Evolutionary conservation across 768 basidiomycete species (phyloP).

Genomic region (Mycena belliarum): DNA sequence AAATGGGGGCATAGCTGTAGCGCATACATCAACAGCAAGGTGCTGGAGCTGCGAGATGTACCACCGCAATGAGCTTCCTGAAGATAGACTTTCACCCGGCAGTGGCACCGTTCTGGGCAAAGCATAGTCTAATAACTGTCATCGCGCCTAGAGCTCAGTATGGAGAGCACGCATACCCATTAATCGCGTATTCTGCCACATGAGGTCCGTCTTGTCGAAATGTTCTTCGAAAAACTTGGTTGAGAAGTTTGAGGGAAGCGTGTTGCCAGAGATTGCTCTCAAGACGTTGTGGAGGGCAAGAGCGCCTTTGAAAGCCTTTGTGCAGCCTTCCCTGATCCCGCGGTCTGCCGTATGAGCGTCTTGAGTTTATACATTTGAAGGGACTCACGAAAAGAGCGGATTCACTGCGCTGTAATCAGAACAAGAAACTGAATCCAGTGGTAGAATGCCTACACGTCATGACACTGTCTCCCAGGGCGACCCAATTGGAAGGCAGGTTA

Average conservation of each 20-base stretch:
- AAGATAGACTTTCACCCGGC: constrained; percentile 13
- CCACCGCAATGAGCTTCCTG: constrained; percentile 7
- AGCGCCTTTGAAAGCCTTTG: constrained; percentile 11
- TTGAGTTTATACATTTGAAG: not conserved
- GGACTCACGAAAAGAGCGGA: constrained; percentile 15
- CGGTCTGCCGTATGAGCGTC: too few species aligned
- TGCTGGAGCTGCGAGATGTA: constrained; percentile 15
- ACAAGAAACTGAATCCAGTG: not conserved
- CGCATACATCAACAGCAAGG: constrained; percentile 13
- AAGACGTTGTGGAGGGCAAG: constrained; percentile 13
- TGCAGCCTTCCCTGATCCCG: constrained; percentile 9
- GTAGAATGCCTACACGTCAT: constrained; percentile 22
- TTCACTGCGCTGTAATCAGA: not conserved
- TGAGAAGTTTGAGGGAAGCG: constrained; percentile 10
- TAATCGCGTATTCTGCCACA: constrained; percentile 16
- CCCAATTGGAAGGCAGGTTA: constrained; percentile 33
- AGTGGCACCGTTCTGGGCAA: constrained; percentile 15
- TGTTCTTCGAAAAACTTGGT: constrained; percentile 20
- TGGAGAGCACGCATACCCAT: not conserved
- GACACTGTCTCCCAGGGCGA: constrained; percentile 37
- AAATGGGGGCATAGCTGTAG: not conserved
- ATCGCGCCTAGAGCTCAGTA: too few species aligned
- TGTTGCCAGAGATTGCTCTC: not conserved
- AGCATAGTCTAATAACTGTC: constrained; percentile 19
- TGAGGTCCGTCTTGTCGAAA: constrained; percentile 16